A percentile compares a stretch with the other conserved stretches of the same genome.
Evolutionary conservation across 1,284 basidiomycete genomes (phyloP).

Genomic region (Heliocybe sulcata): DNA sequence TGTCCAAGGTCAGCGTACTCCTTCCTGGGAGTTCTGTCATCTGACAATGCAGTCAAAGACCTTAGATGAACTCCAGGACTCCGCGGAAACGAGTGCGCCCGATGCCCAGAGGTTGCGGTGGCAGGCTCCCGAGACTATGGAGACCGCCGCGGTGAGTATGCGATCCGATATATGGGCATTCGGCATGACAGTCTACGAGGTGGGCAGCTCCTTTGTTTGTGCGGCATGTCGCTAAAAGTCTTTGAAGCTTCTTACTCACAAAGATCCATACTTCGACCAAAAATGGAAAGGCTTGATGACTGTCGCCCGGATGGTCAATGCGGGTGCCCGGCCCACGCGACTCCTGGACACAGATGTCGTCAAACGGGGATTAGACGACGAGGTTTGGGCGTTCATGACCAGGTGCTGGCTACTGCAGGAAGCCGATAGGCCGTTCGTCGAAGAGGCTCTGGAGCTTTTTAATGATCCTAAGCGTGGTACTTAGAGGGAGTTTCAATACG

Average conservation of each 20-base stretch:
- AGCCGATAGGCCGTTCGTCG: background rate
- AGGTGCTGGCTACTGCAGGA: background rate
- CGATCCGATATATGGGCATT: background rate
- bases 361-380: background rate
- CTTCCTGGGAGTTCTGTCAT: background rate
- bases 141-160: background rate
- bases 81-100: background rate
- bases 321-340: background rate
- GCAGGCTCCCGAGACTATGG: background rate
- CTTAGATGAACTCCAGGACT: background rate
- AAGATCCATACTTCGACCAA: background rate
- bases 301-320: background rate
- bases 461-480: background rate
- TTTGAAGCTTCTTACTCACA: background rate
- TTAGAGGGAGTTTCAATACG: background rate
- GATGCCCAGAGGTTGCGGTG: background rate
- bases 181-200: background rate
- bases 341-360: background rate
- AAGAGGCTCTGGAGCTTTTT: background rate
- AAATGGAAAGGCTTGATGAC: background rate
- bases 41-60: background rate
- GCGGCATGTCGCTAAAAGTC: background rate
- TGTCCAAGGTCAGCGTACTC: background rate
- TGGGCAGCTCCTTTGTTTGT: background rate
- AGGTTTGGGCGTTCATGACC: too few species aligned